Evolutionary conservation across 306 rosid genomes (phyloP), one percentile per base, ranked within the genome.

Genomic region (Alnus glutinosa): DNA sequence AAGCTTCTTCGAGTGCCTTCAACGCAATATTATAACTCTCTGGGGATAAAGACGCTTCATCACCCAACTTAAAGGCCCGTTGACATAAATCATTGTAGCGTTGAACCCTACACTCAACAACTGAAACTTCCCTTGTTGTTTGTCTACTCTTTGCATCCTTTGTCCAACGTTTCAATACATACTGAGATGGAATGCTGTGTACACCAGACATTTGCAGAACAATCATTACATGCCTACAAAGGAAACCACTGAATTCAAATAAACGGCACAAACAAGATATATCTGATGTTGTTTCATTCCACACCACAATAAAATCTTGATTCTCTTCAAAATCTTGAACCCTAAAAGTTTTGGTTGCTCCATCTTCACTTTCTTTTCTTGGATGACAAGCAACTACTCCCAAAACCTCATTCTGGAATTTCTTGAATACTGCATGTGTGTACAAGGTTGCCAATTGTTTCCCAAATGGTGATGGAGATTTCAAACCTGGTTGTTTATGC

Each of bases 361-460:
- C 74, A 18, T 80, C 85, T 80, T 81, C 86, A 19, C 63, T 79
- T 82, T 81, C 88, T 72, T 78, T 81, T 73, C 52, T 87, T 52
- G 87, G 90, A 75, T 87, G 90, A 79, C 90, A 87, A 79, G 90
- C 90, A 76, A 82, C 88, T 19, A 83, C 90, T 54, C 90, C 90
- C 83, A 87, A 79, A 74, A 87, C 90, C 81, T 87, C 90, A 55
- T 76, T 83, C 73, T 84, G 90, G 79, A 87, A 87, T 50, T 84
- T 87, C 83, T 78, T 84, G 70, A 87, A 87, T 55, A 84, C 61
- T 8, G 83, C 76, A 55, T 74, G 82, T 30, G 86, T 86, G 70
- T 83, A 81, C 57, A 84, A 52, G 14, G 79, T 63, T 50, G 80
- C 81, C 87, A 81, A 78, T 76, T 87, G 87, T 73, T 87, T 87